Base-by-base conservation (phyloP, 148 eudicot genomes). In the Agrostemma githago region DNA sequence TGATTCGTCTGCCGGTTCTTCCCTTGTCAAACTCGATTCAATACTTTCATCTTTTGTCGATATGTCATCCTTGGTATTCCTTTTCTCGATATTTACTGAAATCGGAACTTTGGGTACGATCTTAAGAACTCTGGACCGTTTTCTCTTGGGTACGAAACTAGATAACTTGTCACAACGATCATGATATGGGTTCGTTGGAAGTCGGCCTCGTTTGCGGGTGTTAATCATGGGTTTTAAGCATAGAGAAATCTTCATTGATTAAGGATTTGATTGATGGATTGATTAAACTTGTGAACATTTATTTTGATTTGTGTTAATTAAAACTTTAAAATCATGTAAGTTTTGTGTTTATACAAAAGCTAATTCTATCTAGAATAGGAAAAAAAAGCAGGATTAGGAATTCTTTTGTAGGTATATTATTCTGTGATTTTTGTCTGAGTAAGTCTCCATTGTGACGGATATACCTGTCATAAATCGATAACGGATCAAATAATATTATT, bases 141-240 rank as follows among this genome's bases (percentile, higher is more conserved):
- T 40, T 42, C 46, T 66, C 34, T 66, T 66, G 2, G 70, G 70
- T 66, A 66, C n/a, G 17, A 66, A 8, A 66, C 53, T 66, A 42
- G 53, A 66, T 46, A 66, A 40, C n/a, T 66, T 42, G 41, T 66
- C 70, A 5, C 56, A 6, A 3, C 71, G 34, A n/a, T 42, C 3
- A 3, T 0, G 4, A 14, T 3, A 19, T 5, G 56, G 19, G 3
- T 62, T 9, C 21, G 9, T 21, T 19, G 3, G 5, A 12, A 26
- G 53, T n/a, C 19, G n/a, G 5, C 53, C 53, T 39, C 68, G 44
- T 67, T 43, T 67, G 37, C 5, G 20, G 19, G 8, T 0, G 26
- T 3, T 42, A 0, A 3, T 17, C 7, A n/a, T 16, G 70, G 51
- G 70, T 42, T 66, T 17, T 16, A 6, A 6, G 53, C 17, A 6